Conservation (phyloP, 2,329 filamentous ascomycete genomes). For the Fusarium falciforme region DNA sequence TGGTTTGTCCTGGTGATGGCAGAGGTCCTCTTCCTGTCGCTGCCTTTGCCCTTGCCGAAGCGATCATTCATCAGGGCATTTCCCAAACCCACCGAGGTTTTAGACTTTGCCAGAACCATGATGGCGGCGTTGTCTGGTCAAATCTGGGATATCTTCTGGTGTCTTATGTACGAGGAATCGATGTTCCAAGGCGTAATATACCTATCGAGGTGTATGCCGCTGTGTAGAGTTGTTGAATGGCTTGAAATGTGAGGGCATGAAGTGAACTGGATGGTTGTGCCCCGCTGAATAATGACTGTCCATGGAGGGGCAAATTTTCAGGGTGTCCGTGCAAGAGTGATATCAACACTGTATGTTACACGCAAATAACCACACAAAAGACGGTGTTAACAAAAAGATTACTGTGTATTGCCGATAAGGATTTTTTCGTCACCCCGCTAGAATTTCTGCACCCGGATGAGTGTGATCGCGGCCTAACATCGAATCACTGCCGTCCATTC, state of each 20-base stretch:
- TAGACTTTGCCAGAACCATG: conserved; percentile 84
- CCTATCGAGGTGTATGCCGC: conserved; percentile 15
- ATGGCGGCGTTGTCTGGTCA: conserved; percentile 44
- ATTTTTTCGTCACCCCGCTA: conserved; percentile 46
- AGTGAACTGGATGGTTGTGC: conserved; percentile 32
- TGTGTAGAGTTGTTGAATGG: conserved; percentile 31
- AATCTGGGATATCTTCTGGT: conserved; percentile 1
- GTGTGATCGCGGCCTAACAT: conserved; percentile 44
- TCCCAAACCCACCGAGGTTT: conserved; percentile 93
- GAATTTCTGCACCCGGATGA: conserved; percentile 46
- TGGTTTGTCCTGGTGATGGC: conserved; percentile 77
- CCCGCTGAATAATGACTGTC: conserved; percentile 55
- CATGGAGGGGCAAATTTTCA: conserved; percentile 64
- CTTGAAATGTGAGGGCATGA: conserved; percentile 30
- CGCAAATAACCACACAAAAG: accelerated
- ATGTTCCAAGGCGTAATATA: conserved; percentile 24
- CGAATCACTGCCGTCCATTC: conserved; percentile 18
- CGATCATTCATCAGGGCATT: conserved; percentile 99
- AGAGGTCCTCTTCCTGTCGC: conserved; percentile 78
- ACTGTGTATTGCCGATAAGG: conserved; percentile 44
- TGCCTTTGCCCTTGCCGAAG: conserved; percentile 91
- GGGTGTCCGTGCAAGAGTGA: conserved; percentile 18
- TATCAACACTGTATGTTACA: conserved; percentile 42
- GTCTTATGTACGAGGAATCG: conserved; percentile 20
- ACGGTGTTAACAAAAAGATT: conserved; percentile 49